Evolutionary conservation across 495 filamentous ascomycete genomes (phyloP).

Genomic region (Aspergillus heteromorphus): DNA sequence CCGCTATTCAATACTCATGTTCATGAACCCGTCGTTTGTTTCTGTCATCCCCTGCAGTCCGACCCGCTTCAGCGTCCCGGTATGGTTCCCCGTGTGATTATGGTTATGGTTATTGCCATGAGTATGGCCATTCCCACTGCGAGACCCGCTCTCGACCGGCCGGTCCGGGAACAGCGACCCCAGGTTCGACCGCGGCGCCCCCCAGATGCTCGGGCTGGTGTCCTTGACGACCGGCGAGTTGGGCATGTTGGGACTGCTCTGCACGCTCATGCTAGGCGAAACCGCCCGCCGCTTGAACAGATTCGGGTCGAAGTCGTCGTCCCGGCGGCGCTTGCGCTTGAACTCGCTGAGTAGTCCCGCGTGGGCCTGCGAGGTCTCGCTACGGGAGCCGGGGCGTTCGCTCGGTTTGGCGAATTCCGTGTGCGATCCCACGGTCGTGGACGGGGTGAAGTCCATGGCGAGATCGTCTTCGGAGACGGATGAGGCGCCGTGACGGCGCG

Average conservation of each 20-base stretch:
- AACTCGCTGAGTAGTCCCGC: conserved; percentile 57
- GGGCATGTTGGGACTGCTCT: conserved; percentile 78
- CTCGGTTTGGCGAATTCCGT: conserved; percentile 29
- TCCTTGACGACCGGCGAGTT: conserved; percentile 73
- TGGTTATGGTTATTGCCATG: conserved; percentile 3
- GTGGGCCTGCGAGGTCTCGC: conserved; percentile 44
- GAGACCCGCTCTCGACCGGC: conserved; percentile 37
- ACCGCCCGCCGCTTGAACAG: conserved; percentile 92
- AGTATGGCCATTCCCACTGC: conserved; percentile 14
- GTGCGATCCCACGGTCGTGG: conserved; percentile 37
- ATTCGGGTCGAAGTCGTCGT: conserved; percentile 86
- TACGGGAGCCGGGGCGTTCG: conserved; percentile 33
- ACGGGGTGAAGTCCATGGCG: conserved; percentile 66
- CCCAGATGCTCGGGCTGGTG: conserved; percentile 59
- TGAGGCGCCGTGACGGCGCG: conserved; percentile 49
- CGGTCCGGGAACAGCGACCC: conserved; percentile 47
- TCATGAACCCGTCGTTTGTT: conserved; percentile 92
- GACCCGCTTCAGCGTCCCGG: conserved; percentile 57
- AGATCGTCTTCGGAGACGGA: conserved; percentile 69
- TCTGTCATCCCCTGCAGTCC: conserved; percentile 95
- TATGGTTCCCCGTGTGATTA: conserved; percentile 10
- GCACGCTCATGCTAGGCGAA: conserved; percentile 84
- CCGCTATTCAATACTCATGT: conserved; percentile 82
- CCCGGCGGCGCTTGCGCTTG: conserved; percentile 73
- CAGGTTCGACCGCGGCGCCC: conserved; percentile 54